Evolutionary conservation across 1,284 basidiomycete genomes (phyloP), one percentile per base, ranked within the genome.

Genomic region (Irpex lacteus): DNA sequence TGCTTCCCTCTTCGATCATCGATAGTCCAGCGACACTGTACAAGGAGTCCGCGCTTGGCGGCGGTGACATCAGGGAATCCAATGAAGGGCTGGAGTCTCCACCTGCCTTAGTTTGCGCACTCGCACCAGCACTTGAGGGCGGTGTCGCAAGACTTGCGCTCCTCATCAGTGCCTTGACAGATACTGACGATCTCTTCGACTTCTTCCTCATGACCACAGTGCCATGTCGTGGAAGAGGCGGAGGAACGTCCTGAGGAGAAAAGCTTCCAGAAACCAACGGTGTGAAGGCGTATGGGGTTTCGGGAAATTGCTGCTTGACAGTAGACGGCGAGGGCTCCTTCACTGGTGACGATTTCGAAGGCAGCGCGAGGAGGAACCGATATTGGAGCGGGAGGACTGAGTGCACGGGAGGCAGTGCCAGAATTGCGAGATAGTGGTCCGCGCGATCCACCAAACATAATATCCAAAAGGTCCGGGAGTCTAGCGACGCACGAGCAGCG

Each of bases 291-390:
- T 76, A 77, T 2, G 86, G 86, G 8, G 86, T 88, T 71, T 88
- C 86, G 0, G 86, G 86, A 70, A 88, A 88, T 21, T 84, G 85
- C 71, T 87, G 86, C 49, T 74, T 73, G 50, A 73, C 75, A 32
- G 72, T 74, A 3, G 75, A 77, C 38, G 44, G 59, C 7, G 71
- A 69, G 18, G n/a, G 71, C 66, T 18, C 32, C 54, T 34, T 56
- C 54, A 26, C 9, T 18, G 13, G 6, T 36, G 19, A 21, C 13
- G 32, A 56, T 26, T 11, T 26, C 54, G n/a, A 56, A 56, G 32
- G 75, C 67, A 34, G 75, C 40, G 7, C 67, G 69, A 18, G 70
- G 69, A 0, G 71, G 69, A 11, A 71, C 63, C 6, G 70, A 70
- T 9, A 73, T 69, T 4, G 74, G 73, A 0, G 71, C 68, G 6